Percentiles rank a stretch among this genome's conserved stretches.
These are phyloP conservation scores for Kazachstania africana DNA, from an alignment of 805 yeast genomes.

Conservation along the genomic window DNA sequence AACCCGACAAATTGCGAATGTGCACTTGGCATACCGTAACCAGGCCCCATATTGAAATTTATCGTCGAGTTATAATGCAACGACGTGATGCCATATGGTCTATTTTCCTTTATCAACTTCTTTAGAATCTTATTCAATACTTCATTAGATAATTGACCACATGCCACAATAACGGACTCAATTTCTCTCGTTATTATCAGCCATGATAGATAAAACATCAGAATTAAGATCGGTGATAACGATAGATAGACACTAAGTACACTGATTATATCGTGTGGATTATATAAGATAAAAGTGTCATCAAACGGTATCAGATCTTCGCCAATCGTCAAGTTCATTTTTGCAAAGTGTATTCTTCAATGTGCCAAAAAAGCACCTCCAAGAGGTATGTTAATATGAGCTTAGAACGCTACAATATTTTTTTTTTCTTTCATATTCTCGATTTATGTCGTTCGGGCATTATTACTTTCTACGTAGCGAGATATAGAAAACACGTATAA, in stretches of 20 bases:
- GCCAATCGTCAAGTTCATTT: background rate
- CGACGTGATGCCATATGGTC: slow-evolving; percentile 39
- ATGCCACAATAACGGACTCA: slow-evolving; percentile 73
- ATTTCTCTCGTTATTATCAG: slow-evolving; percentile 72
- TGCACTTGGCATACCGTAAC: slow-evolving; percentile 95
- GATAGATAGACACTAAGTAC: slow-evolving; percentile 59
- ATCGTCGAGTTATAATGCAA: slow-evolving; percentile 13
- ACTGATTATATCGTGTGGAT: slow-evolving; percentile 52
- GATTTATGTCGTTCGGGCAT: no score
- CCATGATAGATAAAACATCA: slow-evolving; percentile 76
- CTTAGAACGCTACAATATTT: no score
- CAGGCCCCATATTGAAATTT: slow-evolving; percentile 29
- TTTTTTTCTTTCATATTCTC: no score
- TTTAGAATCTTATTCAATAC: slow-evolving; percentile 58
- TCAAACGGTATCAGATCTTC: slow-evolving; percentile 51
- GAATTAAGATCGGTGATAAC: slow-evolving; percentile 64
- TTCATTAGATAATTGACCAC: slow-evolving; percentile 78
- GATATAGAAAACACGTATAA: no score
- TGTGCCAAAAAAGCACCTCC: background rate
- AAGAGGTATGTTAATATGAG: no score
- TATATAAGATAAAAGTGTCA: slow-evolving; percentile 74
- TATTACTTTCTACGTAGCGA: no score
- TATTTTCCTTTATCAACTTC: slow-evolving; percentile 48
- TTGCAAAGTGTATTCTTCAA: background rate
- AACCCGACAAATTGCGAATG: slow-evolving; percentile 95